Evolutionary conservation across 257 asterid species (phyloP), one percentile per base, ranked within the genome.

Genomic region (Echium plantagineum): DNA sequence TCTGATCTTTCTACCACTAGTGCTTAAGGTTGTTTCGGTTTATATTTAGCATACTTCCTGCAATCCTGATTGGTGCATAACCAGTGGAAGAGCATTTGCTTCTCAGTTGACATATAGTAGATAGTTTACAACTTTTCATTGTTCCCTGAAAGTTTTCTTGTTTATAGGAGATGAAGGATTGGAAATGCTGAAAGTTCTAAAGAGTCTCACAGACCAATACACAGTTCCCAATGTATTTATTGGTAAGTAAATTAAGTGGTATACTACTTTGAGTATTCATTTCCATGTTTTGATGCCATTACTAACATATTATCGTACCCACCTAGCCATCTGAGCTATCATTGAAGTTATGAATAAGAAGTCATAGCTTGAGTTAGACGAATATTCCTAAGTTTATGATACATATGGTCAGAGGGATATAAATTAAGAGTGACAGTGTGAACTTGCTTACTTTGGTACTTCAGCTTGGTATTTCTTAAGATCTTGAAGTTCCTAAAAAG

Each of bases 211-310:
- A 17, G 97, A 97, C 66, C 99, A 93, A 52, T 77, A 69, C 64
- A 93, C 99, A 0, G 98, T 93, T 54, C 99, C 99, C 7, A 93
- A 93, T 68, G 97, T 93, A 49, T 93, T 93, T 66, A 81, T 93
- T 73, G 99, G 99, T 93, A 74, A 61, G 55, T 69, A 62, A 52
- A 46, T 42, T 21, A 62, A 51, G 20, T 52, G 59, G 26, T 24
- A 3, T 24, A 24, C 26, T 24, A 24, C 26, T 24, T 3, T 49
- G 22, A 30, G 55, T 15, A 52, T 57, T 38, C 54, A 49, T 16
- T 47, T 42, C 49, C 35, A 26, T 21, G 26, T 42, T 15, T 2
- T 13, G 16, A 42, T 42, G 16, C 1, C 49, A 42, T 42, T 42
- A 42, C 49, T 42, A 10, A 10, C 16, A 42, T 16, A 42, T 12